phyloP scores from a whole-genome alignment of 768 basidiomycete species.

The Naganishia vaughanmartiniae region DNA sequence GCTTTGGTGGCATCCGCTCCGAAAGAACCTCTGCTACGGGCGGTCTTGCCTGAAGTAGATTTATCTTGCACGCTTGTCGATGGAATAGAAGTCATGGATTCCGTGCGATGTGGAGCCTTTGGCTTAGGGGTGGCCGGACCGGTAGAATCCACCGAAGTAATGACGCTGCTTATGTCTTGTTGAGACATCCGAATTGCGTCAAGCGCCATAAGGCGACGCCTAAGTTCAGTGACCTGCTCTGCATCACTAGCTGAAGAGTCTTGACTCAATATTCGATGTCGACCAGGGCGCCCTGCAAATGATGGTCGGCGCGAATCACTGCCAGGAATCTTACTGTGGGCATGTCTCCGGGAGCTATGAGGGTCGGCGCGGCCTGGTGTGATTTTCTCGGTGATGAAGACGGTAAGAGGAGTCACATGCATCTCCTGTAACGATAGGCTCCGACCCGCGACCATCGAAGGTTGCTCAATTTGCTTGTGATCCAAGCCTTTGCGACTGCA shows the following conservation, averaged over 20 bases:
- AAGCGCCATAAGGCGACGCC: conserved; percentile 19
- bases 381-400: conserved; percentile 64
- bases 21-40: conserved; percentile 22
- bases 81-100: conserved; percentile 15
- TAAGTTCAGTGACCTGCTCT: conserved; percentile 21
- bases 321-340: conserved; percentile 27
- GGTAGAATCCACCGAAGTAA: background rate
- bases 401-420: conserved; percentile 82
- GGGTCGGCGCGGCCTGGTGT: background rate
- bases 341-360: background rate
- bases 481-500: conserved; percentile 11
- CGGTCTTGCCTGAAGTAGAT: background rate
- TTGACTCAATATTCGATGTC: conserved; percentile 23
- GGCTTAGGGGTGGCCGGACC: conserved; percentile 14
- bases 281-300: conserved; percentile 40
- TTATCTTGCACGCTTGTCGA: conserved; percentile 24
- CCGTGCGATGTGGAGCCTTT: background rate
- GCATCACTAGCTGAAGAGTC: conserved; percentile 22
- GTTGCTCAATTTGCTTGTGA: conserved; percentile 1
- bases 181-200: conserved; percentile 15
- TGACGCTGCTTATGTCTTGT: conserved; percentile 8
- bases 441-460: background rate
- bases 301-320: conserved; percentile 41
- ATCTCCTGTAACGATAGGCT: conserved; percentile 61
- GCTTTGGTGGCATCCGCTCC: conserved; percentile 71